Conservation (phyloP, 2,329 filamentous ascomycete species). For the Fusarium nurragi region DNA sequence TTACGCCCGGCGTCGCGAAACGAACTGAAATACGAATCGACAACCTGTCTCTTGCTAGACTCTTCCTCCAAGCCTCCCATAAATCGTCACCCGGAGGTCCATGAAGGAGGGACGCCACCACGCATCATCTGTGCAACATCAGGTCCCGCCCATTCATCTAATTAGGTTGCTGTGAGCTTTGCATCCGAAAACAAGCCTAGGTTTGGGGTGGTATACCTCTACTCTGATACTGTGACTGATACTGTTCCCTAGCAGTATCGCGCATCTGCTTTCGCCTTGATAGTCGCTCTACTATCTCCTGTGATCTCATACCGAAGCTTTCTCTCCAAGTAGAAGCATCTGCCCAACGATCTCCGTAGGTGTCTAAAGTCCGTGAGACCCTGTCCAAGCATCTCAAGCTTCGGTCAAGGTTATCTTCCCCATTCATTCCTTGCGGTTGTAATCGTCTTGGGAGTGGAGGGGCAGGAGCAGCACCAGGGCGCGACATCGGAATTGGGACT, state of each 20-base stretch:
- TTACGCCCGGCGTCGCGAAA: not conserved
- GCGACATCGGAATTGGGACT: conserved; percentile 56
- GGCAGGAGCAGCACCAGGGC: conserved; percentile 59
- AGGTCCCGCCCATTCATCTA: conserved; percentile 56
- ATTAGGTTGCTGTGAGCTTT: conserved; percentile 46
- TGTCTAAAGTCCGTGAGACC: conserved; percentile 62
- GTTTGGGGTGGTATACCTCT: conserved; percentile 40
- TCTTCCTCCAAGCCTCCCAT: not conserved
- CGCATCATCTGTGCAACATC: conserved; percentile 57
- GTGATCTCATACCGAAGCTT: conserved; percentile 62
- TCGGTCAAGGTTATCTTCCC: conserved; percentile 62
- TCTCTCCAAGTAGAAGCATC: conserved; percentile 63
- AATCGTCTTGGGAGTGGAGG: conserved; percentile 63
- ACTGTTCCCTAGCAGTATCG: conserved; percentile 46
- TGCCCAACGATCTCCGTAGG: conserved; percentile 69
- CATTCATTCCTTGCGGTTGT: conserved; percentile 47
- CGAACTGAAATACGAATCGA: not conserved
- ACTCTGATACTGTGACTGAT: conserved; percentile 49
- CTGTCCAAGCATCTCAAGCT: conserved; percentile 65
- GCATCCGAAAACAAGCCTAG: conserved; percentile 28
- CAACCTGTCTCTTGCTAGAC: not conserved
- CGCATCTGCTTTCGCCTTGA: conserved; percentile 51
- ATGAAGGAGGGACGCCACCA: conserved; percentile 35
- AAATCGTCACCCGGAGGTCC: not conserved
- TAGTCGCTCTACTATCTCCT: conserved; percentile 56